A percentile compares a stretch with the other conserved stretches of the same genome.
These are phyloP conservation scores for Scopulariopsis brevicaulis DNA, from an alignment of 2,329 filamentous ascomycete genomes.

Conservation along the genomic window DNA sequence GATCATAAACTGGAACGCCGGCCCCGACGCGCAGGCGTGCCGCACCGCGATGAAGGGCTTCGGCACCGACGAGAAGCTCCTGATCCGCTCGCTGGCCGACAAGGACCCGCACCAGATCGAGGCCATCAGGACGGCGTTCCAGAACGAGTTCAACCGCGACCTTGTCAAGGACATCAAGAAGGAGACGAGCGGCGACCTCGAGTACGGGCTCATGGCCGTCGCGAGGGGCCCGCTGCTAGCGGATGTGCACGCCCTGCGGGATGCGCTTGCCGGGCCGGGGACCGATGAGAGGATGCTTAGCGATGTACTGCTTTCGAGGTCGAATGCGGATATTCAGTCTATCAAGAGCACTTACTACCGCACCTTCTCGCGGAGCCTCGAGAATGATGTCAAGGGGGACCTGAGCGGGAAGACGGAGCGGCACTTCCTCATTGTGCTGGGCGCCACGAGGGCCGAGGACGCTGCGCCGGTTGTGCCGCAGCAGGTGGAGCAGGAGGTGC, in stretches of 20 bases:
- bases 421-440: constrained; percentile 74
- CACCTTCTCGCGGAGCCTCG: constrained; percentile 54
- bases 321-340: constrained; percentile 76
- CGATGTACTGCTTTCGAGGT: constrained; percentile 71
- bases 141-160: constrained; percentile 51
- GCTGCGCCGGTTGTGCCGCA: constrained; percentile 60
- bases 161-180: constrained; percentile 65
- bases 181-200: constrained; percentile 67
- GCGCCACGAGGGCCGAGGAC: constrained; percentile 67
- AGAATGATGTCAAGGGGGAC: constrained; percentile 64
- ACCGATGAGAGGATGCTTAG: constrained; percentile 83
- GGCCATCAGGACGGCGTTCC: constrained; percentile 55
- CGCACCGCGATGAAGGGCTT: constrained; percentile 87
- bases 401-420: constrained; percentile 77
- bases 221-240: constrained; percentile 67
- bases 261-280: constrained; percentile 66
- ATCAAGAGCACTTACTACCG: constrained; percentile 73
- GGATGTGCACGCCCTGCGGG: constrained; percentile 60
- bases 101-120: constrained; percentile 72
- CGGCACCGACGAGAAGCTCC: constrained; percentile 70
- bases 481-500: constrained; percentile 64
- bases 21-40: constrained; percentile 56
- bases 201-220: constrained; percentile 62
- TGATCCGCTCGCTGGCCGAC: constrained; percentile 59
- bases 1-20: constrained; percentile 57